Evolutionary conservation across 306 rosid species (phyloP).

Genomic region (Argentina anserina): DNA sequence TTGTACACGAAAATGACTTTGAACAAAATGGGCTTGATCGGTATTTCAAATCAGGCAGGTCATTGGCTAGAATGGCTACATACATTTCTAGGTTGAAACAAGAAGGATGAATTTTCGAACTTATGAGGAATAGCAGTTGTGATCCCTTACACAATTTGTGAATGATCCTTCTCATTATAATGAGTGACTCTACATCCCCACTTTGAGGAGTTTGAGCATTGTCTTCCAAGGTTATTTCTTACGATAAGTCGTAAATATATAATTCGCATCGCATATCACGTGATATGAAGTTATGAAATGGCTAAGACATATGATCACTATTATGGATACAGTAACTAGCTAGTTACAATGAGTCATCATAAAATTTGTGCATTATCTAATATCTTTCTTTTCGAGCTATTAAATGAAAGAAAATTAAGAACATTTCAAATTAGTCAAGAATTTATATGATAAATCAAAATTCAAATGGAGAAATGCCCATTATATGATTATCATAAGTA

Average conservation of each 20-base stretch:
- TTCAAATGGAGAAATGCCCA: background rate
- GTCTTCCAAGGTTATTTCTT: background rate
- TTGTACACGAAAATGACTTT: background rate
- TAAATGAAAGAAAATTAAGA: no score
- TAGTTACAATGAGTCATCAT: no score
- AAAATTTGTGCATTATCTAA: no score
- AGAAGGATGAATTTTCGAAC: background rate
- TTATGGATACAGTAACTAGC: no score
- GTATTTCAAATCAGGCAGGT: slow-evolving; percentile 3
- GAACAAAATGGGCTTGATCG: slow-evolving; percentile 4
- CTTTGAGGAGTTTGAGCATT: background rate
- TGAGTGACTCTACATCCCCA: background rate
- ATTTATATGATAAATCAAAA: no score
- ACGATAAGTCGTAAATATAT: no score
- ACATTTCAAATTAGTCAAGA: no score
- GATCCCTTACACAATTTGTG: background rate
- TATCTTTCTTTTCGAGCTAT: no score
- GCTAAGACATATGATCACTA: no score
- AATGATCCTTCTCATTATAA: background rate
- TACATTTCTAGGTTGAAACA: background rate
- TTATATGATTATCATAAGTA: background rate
- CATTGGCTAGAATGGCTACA: slow-evolving; percentile 31
- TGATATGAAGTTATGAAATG: no score
- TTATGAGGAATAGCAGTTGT: background rate
- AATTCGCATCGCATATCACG: no score